Conservation (phyloP, 163 green algal species). For the Scenedesmus sp. region DNA sequence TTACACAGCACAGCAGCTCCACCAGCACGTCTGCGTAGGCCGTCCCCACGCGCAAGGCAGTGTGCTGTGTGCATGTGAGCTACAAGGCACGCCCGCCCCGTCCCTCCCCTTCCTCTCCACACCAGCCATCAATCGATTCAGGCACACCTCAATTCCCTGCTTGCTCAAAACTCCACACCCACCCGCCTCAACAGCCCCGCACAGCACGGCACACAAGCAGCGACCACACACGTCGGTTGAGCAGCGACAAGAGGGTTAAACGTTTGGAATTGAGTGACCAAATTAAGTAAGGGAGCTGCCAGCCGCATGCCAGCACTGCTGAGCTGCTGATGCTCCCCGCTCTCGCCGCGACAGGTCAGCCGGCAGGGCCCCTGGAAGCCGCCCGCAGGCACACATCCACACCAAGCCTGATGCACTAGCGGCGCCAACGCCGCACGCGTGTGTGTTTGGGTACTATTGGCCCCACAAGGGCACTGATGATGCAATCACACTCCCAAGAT, state of each 20-base stretch:
- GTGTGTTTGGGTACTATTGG: background rate
- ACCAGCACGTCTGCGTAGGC: background rate
- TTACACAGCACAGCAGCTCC: background rate
- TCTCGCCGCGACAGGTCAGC: background rate
- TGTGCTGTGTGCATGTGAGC: background rate
- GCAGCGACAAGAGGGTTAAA: no score
- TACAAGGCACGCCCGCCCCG: background rate
- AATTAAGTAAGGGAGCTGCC: background rate
- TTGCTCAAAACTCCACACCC: background rate
- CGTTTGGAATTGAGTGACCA: background rate
- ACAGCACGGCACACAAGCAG: background rate
- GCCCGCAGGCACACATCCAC: background rate
- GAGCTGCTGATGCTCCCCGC: background rate
- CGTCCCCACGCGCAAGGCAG: background rate
- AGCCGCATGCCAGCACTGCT: background rate
- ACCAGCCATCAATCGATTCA: background rate
- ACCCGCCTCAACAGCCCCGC: background rate
- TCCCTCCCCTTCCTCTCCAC: background rate
- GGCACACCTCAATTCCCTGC: background rate
- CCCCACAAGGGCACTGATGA: background rate
- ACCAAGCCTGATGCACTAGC: background rate
- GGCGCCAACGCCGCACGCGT: background rate
- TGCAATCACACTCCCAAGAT: background rate
- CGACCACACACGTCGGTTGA: no score
- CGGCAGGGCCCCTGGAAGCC: no score